These are phyloP conservation scores for Solanum chacoense DNA, from an alignment of 305 asterid genomes.

Conservation along the genomic window DNA sequence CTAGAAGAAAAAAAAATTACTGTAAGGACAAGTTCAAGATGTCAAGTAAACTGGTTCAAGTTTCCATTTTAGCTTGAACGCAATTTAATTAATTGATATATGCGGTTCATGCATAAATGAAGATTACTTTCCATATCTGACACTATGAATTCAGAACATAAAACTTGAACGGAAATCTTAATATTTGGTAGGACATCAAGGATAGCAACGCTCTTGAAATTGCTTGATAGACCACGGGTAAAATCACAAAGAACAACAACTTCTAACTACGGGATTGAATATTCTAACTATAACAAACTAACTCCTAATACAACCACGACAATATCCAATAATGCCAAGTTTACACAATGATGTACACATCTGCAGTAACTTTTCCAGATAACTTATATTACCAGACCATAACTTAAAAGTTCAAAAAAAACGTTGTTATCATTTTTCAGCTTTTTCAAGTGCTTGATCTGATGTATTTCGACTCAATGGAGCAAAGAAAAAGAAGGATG, in stretches of 20 bases:
- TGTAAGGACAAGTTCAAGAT: background rate
- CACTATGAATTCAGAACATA: background rate
- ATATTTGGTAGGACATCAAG: background rate
- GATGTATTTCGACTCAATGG: background rate
- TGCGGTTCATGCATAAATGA: background rate
- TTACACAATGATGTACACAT: background rate
- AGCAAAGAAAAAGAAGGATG: background rate
- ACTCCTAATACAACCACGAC: background rate
- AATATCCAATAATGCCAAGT: background rate
- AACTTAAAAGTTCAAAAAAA: background rate
- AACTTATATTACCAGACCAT: background rate
- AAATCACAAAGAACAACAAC: background rate
- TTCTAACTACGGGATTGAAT: background rate
- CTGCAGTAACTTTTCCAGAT: background rate
- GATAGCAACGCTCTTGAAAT: background rate
- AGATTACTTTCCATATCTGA: background rate
- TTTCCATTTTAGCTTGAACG: background rate
- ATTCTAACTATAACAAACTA: background rate
- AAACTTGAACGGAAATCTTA: background rate
- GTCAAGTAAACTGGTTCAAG: background rate
- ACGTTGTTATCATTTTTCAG: background rate
- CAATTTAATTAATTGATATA: background rate
- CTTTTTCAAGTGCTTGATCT: background rate
- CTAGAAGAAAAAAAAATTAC: slow-evolving; percentile 18
- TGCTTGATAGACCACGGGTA: background rate